These are phyloP conservation scores for Sutorius eximius DNA, from an alignment of 1,284 basidiomycete species.

Conservation along the genomic window DNA sequence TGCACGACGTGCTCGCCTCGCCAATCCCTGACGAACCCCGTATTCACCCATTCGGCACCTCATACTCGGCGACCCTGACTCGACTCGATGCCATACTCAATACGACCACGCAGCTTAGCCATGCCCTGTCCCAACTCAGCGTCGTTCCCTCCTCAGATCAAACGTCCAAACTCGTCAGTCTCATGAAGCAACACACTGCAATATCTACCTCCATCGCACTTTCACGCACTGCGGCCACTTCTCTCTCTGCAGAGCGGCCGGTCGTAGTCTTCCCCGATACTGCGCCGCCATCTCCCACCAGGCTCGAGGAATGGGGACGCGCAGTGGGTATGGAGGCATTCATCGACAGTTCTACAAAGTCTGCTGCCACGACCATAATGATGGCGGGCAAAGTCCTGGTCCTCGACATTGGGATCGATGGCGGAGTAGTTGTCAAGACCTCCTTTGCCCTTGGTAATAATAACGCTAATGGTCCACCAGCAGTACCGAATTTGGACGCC, in stretches of 20 bases:
- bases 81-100: constrained; percentile 52
- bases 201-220: constrained; percentile 38
- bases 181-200: constrained; percentile 60
- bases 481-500: constrained; percentile 49
- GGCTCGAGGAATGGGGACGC: constrained; percentile 59
- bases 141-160: constrained; percentile 50
- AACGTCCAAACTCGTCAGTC: constrained; percentile 59
- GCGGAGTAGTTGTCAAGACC: constrained; percentile 58
- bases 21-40: constrained; percentile 26
- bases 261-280: constrained; percentile 31
- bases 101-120: constrained; percentile 49
- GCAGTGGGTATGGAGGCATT: constrained; percentile 71
- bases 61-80: constrained; percentile 42
- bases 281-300: constrained; percentile 35
- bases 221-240: constrained; percentile 24
- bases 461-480: constrained; percentile 46
- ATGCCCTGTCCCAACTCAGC: constrained; percentile 53
- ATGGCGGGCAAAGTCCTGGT: constrained; percentile 77
- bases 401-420: constrained; percentile 65
- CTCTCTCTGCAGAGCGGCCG: constrained; percentile 23
- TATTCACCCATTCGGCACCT: constrained; percentile 51
- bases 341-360: constrained; percentile 50
- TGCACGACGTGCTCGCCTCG: constrained; percentile 29
- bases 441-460: constrained; percentile 63
- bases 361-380: constrained; percentile 50